Percentiles rank a stretch among this genome's conserved stretches.
Evolutionary conservation across 1,284 basidiomycete species (phyloP).

Genomic region (Sphagnurus paluster): DNA sequence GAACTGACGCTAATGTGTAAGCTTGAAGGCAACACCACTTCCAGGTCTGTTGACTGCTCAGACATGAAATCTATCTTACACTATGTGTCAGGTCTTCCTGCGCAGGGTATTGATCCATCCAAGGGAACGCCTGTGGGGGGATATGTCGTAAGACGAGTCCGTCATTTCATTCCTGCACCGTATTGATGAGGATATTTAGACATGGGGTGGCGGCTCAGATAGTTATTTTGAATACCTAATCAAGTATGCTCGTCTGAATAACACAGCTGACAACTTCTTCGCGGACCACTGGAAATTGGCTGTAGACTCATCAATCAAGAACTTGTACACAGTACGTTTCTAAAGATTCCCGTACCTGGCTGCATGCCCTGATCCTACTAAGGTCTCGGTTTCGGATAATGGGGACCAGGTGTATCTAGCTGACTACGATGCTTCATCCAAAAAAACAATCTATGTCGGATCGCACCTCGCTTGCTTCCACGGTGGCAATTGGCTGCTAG

Average conservation of each 20-base stretch:
- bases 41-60: slow-evolving; percentile 27
- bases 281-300: slow-evolving; percentile 68
- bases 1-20: background rate
- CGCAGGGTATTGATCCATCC: slow-evolving; percentile 59
- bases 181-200: slow-evolving; percentile 40
- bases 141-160: slow-evolving; percentile 52
- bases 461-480: slow-evolving; percentile 71
- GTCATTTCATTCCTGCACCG: too few relatives aligned
- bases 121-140: slow-evolving; percentile 51
- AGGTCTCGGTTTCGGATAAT: slow-evolving; percentile 57
- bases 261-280: slow-evolving; percentile 59
- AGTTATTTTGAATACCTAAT: slow-evolving; percentile 79
- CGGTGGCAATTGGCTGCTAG: slow-evolving; percentile 74
- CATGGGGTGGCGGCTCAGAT: slow-evolving; percentile 68
- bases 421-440: slow-evolving; percentile 48
- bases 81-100: slow-evolving; percentile 49
- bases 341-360: background rate
- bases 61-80: background rate
- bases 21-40: slow-evolving; percentile 40
- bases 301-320: slow-evolving; percentile 67
- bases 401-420: slow-evolving; percentile 62
- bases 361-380: slow-evolving; percentile 30
- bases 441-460: slow-evolving; percentile 53
- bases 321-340: slow-evolving; percentile 54
- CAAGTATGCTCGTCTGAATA: slow-evolving; percentile 69